Evolutionary conservation across 768 basidiomycete genomes (phyloP).

Genomic region (Peribolospora kevripleyi): DNA sequence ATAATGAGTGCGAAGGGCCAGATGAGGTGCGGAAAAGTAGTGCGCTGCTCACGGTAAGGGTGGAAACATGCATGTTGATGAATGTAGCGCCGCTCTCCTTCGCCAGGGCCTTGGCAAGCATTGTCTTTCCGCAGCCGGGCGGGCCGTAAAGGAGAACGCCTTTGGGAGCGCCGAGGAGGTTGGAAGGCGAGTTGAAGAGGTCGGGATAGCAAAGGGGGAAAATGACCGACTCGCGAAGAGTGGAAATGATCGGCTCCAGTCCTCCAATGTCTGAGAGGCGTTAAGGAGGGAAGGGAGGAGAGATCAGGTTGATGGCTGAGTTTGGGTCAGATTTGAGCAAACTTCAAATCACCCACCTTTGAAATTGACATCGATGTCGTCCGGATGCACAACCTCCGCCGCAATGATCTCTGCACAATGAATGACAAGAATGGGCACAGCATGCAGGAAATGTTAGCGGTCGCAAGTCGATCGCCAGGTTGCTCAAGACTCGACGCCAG

Average conservation of each 20-base stretch:
- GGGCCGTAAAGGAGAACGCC: constrained; percentile 89
- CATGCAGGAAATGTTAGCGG: not conserved
- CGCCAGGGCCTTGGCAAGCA: constrained; percentile 95
- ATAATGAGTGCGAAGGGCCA: not conserved
- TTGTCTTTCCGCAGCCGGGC: constrained; percentile 90
- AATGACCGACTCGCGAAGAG: constrained; percentile 82
- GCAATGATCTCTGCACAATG: constrained; percentile 44
- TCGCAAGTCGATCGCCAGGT: not conserved
- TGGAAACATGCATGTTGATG: constrained; percentile 59
- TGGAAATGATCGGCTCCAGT: constrained; percentile 65
- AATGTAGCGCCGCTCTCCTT: constrained; percentile 95
- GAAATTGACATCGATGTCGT: constrained; percentile 58
- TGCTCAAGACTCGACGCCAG: not conserved
- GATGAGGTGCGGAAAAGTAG: not conserved
- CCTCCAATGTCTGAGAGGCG: constrained; percentile 54
- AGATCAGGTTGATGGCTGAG: constrained; percentile 12
- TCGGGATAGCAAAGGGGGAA: constrained; percentile 77
- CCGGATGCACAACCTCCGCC: constrained; percentile 74
- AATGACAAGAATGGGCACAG: constrained; percentile 15
- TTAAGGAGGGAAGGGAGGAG: not conserved
- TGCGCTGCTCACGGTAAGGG: constrained; percentile 36
- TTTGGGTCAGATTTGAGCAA: constrained; percentile 6
- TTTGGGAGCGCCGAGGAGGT: constrained; percentile 72
- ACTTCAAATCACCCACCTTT: constrained; percentile 27
- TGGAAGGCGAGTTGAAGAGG: constrained; percentile 53